These are phyloP conservation scores for Saccharomyces uvarum DNA, from an alignment of 1,139 yeast species.

Conservation along the genomic window DNA sequence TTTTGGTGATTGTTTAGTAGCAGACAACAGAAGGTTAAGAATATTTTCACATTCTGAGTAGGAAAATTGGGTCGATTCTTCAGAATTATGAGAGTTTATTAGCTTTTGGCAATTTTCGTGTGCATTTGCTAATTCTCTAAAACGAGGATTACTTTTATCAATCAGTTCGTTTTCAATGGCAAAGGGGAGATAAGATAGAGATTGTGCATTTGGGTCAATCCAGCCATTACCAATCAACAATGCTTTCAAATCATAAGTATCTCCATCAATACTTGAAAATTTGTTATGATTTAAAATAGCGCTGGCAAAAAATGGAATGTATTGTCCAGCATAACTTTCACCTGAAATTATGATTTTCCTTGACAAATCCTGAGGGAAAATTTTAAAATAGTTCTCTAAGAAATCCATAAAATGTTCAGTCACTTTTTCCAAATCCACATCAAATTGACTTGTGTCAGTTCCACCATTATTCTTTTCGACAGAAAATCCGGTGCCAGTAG, in stretches of 20 bases:
- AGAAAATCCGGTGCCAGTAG: conserved; percentile 90
- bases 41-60: conserved; percentile 44
- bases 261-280: conserved; percentile 17
- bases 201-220: conserved; percentile 86
- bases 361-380: conserved; percentile 64
- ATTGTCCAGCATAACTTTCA: conserved; percentile 96
- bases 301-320: conserved; percentile 78
- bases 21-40: conserved; percentile 38
- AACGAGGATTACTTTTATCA: conserved; percentile 34
- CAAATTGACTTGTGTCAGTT: conserved; percentile 33
- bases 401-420: conserved; percentile 58
- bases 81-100: conserved; percentile 29
- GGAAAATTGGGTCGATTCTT: conserved; percentile 32
- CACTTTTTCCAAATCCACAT: conserved; percentile 51
- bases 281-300: conserved; percentile 48
- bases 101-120: conserved; percentile 60
- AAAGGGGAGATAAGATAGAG: conserved; percentile 73
- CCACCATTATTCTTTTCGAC: conserved; percentile 28
- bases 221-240: conserved; percentile 91
- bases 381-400: conserved; percentile 54
- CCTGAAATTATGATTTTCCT: conserved; percentile 80
- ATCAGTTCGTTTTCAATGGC: conserved; percentile 55
- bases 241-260: conserved; percentile 47
- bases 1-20: conserved; percentile 31
- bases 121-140: conserved; percentile 38